Base-by-base conservation (phyloP, 176 grass and related monocot genomes). In the Musa troglodytarum region DNA sequence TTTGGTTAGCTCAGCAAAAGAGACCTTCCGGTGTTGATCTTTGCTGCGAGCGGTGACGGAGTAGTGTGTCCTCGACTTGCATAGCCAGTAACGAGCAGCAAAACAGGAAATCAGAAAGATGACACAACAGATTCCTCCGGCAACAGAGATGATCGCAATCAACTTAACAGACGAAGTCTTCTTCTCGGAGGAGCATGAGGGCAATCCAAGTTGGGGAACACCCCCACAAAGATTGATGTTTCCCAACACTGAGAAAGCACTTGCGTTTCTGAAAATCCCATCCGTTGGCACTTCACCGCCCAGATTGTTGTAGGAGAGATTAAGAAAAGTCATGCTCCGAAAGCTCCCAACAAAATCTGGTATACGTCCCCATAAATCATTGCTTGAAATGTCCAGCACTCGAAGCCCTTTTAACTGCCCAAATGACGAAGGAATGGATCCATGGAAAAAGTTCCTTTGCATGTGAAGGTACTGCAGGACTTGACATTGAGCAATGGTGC, bases 271-370 rank as follows among this genome's bases (percentile, higher is more conserved):
- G 79, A 88, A 88, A 22, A 82, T 0, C 7, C 79, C 82, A 0
- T 74, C 15, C 0, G 0, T 43, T 62, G 89, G 83, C 23, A 86
- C 26, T 62, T 1, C 49, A 22, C 86, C 83, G 1, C 68, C 53
- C 14, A 92, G 68, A 65, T 80, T 76, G 54, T 92, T 92, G 74
- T 76, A 86, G 1, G 86, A 86, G 68, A 89, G 52, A 77, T 92
- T 88, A 1, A 92, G 80, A 11, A 50, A 71, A 54, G 17, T 81
- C 19, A 20, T 9, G 9, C 2, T 17, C n/a, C 10, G 16, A 52
- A 21, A 10, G 1, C 10, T 72, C 0, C 6, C 78, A 2, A 71
- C 0, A 57, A 53, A 8, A 63, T 22, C 79, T 62, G 10, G 54
- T 50, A 54, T 58, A 12, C 13, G 69, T 16, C 65, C 21, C 2